Base-by-base conservation (phyloP, 1,139 yeast species). In the Spencermartinsiella ligniputridi region DNA sequence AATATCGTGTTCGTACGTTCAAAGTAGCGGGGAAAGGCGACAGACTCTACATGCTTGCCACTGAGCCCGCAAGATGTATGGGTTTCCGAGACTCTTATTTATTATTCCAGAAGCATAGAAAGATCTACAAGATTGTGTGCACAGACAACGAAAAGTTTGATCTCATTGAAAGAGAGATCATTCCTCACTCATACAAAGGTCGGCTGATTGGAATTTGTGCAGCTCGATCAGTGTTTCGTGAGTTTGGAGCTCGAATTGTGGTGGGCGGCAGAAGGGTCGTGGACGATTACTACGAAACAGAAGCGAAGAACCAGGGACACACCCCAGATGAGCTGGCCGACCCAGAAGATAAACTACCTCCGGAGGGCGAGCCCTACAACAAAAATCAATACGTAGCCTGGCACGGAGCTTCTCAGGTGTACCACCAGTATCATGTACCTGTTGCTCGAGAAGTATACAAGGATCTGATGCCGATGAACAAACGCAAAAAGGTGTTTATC, bases 31-130 rank as follows among this genome's bases (percentile, higher is more conserved):
- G 85, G 3, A 77, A 82, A 47, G 96, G 95, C 3, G 76, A 79
- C 33, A 73, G 81, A 51, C 72, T 82, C 47, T 92, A 79, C 63
- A 89, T 92, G 95, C 76, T 92, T 39, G 85, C 96, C 1, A 90
- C 97, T 0, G 97, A 90, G 61, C 96, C 97, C 1, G 97, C 98
- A 0, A 75, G 97, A 54, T 79, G 90, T 57, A 89, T 90, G 54
- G 97, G 97, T 2, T 89, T 89, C 67, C 75, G 97, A 56, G 98
- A 92, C 62, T 88, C 97, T 1, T 90, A 92, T 58, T 72, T 89
- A 46, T 72, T 92, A 50, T 92, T 92, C 69, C 95, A 89, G 61
- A 86, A 90, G 42, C 97, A 92, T 66, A 70, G 75, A 45, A 68
- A 74, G 40, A 71, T 92, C 44, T 83, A 76, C 70, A 88, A 90